A percentile compares a stretch with the other conserved stretches of the same genome.
These are phyloP conservation scores for Alternaria consortialis DNA, from an alignment of 2,329 filamentous ascomycete species.

Conservation along the genomic window DNA sequence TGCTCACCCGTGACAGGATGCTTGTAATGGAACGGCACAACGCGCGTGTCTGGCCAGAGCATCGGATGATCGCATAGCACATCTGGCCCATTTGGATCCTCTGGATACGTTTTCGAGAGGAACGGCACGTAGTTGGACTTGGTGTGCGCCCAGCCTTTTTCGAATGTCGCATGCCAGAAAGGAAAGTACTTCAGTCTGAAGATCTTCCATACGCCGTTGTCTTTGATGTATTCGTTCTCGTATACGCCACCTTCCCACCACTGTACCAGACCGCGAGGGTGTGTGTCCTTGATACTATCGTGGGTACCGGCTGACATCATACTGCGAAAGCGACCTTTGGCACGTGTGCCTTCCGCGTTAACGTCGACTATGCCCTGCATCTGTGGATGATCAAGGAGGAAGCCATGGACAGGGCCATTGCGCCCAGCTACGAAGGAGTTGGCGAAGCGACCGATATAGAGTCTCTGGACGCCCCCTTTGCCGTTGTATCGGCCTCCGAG, in stretches of 20 bases:
- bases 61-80: conserved; percentile 63
- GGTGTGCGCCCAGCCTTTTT: conserved; percentile 64
- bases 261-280: conserved; percentile 63
- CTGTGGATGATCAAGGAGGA: conserved; percentile 66
- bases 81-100: conserved; percentile 62
- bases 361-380: conserved; percentile 66
- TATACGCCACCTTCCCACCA: conserved; percentile 69
- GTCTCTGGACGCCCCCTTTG: conserved; percentile 61
- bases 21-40: conserved; percentile 63
- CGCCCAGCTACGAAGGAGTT: conserved; percentile 62
- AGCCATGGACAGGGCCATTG: conserved; percentile 65
- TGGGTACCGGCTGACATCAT: conserved; percentile 66
- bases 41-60: conserved; percentile 66
- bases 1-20: conserved; percentile 61
- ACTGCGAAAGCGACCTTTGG: conserved; percentile 62
- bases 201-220: conserved; percentile 64
- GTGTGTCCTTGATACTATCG: conserved; percentile 59
- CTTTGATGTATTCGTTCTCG: conserved; percentile 68
- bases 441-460: conserved; percentile 64
- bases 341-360: conserved; percentile 57
- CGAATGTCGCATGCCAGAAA: conserved; percentile 64
- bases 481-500: conserved; percentile 63
- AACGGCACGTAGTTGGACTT: conserved; percentile 64
- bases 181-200: conserved; percentile 65
- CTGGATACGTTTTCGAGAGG: conserved; percentile 59